Conservation (phyloP, 257 asterid species). For the Galeopsis tetrahit region DNA sequence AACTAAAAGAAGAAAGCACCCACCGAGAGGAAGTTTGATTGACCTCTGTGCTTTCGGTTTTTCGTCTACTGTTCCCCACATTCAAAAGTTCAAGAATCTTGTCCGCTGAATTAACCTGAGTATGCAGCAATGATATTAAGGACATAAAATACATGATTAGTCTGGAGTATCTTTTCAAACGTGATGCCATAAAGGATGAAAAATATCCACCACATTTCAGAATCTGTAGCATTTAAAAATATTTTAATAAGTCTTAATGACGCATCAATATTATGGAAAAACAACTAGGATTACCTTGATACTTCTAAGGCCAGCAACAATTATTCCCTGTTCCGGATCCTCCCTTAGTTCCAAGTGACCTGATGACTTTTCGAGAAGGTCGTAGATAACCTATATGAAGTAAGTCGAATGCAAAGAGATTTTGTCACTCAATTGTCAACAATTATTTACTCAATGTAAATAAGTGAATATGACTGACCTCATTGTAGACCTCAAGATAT, state of each 20-base stretch:
- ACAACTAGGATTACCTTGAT: slow-evolving; percentile 61
- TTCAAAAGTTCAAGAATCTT: slow-evolving; percentile 88
- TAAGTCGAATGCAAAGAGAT: slow-evolving; percentile 31
- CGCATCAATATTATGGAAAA: slow-evolving; percentile 17
- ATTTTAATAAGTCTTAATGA: neutral
- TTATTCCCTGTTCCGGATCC: slow-evolving; percentile 91
- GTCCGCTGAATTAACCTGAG: slow-evolving; percentile 92
- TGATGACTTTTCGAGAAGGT: slow-evolving; percentile 89
- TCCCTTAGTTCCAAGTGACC: slow-evolving; percentile 95
- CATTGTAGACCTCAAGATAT: slow-evolving; percentile 96
- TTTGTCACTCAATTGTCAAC: slow-evolving; percentile 15
- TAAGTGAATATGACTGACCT: slow-evolving; percentile 52
- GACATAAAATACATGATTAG: slow-evolving; percentile 29
- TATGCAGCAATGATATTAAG: slow-evolving; percentile 33
- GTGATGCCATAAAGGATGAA: slow-evolving; percentile 6
- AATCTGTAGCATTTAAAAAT: slow-evolving; percentile 19
- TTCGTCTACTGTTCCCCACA: slow-evolving; percentile 92
- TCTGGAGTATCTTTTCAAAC: slow-evolving; percentile 23
- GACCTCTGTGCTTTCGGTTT: slow-evolving; percentile 92
- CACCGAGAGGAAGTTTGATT: slow-evolving; percentile 96
- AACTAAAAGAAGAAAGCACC: slow-evolving; percentile 38
- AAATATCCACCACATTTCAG: slow-evolving; percentile 17
- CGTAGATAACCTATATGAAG: slow-evolving; percentile 81
- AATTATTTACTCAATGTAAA: slow-evolving; percentile 21
- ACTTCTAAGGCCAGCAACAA: slow-evolving; percentile 90